Evolutionary conservation across 192 early-diverging fungal species (phyloP).

Genomic region (Geranomyces michiganensis): DNA sequence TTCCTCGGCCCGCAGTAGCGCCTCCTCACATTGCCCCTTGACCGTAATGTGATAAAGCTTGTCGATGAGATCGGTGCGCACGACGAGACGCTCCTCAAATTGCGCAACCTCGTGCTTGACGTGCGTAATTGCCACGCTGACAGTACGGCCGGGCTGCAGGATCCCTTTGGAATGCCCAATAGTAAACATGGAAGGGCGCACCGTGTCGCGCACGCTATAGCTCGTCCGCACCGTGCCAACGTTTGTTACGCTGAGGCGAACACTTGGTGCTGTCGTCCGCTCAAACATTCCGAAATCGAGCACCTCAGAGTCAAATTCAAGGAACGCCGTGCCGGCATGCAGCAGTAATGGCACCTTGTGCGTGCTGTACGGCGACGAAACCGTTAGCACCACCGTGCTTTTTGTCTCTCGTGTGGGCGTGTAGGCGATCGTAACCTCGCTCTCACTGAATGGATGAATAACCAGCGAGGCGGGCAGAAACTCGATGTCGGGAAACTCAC

Average conservation of each 20-base stretch:
- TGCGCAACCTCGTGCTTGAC: constrained; percentile 53
- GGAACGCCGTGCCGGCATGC: constrained; percentile 55
- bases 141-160: constrained; percentile 45
- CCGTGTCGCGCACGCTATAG: constrained; percentile 50
- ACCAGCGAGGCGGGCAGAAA: constrained; percentile 57
- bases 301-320: constrained; percentile 52
- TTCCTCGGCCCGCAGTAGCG: constrained; percentile 58
- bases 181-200: constrained; percentile 56
- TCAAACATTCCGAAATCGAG: constrained; percentile 73
- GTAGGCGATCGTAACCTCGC: constrained; percentile 53
- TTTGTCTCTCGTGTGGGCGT: constrained; percentile 55
- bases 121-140: constrained; percentile 53
- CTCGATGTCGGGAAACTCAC: constrained; percentile 55
- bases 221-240: constrained; percentile 60
- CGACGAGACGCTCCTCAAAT: constrained; percentile 53
- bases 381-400: constrained; percentile 47
- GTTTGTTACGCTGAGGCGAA: constrained; percentile 52
- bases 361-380: constrained; percentile 61
- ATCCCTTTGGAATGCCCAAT: constrained; percentile 52
- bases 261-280: constrained; percentile 46
- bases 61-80: constrained; percentile 61
- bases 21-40: constrained; percentile 65
- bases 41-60: constrained; percentile 53
- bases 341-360: constrained; percentile 62
- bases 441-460: constrained; percentile 62